phyloP scores from a whole-genome alignment of 2,329 filamentous ascomycete species.

The Huntiella abstrusa region DNA sequence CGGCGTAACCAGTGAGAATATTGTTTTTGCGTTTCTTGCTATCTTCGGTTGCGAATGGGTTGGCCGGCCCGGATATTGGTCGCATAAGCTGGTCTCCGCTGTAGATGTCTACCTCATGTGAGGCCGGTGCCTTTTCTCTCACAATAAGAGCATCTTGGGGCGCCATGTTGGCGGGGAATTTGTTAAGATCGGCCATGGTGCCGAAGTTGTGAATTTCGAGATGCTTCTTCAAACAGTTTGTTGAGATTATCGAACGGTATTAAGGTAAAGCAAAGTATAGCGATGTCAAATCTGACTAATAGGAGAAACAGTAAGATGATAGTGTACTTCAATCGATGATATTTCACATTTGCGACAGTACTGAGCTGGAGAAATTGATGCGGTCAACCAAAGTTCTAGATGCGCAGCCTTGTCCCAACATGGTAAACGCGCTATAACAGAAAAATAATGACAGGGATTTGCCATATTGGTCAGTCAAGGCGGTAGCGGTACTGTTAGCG shows the following conservation, averaged over 20 bases:
- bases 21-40: constrained; percentile 52
- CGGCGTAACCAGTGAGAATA: constrained; percentile 64
- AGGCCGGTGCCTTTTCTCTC: constrained; percentile 29
- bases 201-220: neutral
- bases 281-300: neutral
- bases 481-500: too few species aligned
- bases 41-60: constrained; percentile 50
- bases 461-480: too few species aligned
- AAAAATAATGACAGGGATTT: constrained; percentile 1
- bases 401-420: neutral
- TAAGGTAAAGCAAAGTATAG: neutral
- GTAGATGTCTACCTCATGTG: constrained; percentile 44
- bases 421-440: neutral
- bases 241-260: too few species aligned
- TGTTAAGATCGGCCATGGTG: constrained; percentile 40
- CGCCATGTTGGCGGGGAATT: constrained; percentile 48
- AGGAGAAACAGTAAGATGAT: neutral
- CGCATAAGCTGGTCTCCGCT: constrained; percentile 55
- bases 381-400: neutral
- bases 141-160: constrained; percentile 44
- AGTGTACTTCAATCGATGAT: neutral
- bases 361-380: neutral
- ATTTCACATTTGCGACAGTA: neutral
- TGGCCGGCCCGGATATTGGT: constrained; percentile 47
- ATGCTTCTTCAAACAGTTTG: too few species aligned